Conservation (phyloP, 768 basidiomycete species). For the Mycena leptocephala region DNA sequence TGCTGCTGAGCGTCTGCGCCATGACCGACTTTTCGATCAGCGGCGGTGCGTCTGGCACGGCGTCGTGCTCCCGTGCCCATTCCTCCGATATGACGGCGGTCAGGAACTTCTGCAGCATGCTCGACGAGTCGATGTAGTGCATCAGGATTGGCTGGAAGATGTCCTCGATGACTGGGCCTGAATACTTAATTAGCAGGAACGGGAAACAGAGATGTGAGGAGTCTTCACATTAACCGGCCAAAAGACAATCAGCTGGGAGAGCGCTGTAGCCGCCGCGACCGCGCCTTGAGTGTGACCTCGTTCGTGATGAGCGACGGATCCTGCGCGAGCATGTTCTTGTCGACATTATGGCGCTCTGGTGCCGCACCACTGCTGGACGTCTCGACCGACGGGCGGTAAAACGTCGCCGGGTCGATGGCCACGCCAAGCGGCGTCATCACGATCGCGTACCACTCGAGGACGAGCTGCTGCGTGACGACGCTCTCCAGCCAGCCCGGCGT, state of each 20-base stretch:
- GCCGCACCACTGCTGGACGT: slow-evolving; percentile 56
- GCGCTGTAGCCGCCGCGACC: slow-evolving; percentile 85
- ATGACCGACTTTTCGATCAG: slow-evolving; percentile 73
- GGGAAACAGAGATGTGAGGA: not conserved
- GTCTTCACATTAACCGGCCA: slow-evolving; percentile 77
- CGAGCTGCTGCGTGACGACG: slow-evolving; percentile 70
- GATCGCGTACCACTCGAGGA: slow-evolving; percentile 89
- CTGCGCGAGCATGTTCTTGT: slow-evolving; percentile 95
- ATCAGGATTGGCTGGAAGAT: slow-evolving; percentile 83
- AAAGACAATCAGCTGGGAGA: slow-evolving; percentile 77
- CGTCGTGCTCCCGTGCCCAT: slow-evolving; percentile 82
- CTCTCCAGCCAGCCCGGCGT: slow-evolving; percentile 66
- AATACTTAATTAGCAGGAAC: slow-evolving; percentile 1
- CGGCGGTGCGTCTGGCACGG: slow-evolving; percentile 44
- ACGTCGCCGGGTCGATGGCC: slow-evolving; percentile 78
- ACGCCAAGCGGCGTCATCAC: slow-evolving; percentile 93
- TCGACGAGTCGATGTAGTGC: slow-evolving; percentile 89
- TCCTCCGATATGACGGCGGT: slow-evolving; percentile 92
- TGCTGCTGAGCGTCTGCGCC: slow-evolving; percentile 78
- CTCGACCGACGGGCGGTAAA: slow-evolving; percentile 74
- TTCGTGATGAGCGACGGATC: slow-evolving; percentile 87
- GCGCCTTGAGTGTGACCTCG: slow-evolving; percentile 85
- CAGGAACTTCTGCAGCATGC: slow-evolving; percentile 93
- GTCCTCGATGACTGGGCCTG: slow-evolving; percentile 65
- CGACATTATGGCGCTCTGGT: slow-evolving; percentile 90